Evolutionary conservation across 768 basidiomycete species (phyloP).

Genomic region (Tylopilus subfusipes): DNA sequence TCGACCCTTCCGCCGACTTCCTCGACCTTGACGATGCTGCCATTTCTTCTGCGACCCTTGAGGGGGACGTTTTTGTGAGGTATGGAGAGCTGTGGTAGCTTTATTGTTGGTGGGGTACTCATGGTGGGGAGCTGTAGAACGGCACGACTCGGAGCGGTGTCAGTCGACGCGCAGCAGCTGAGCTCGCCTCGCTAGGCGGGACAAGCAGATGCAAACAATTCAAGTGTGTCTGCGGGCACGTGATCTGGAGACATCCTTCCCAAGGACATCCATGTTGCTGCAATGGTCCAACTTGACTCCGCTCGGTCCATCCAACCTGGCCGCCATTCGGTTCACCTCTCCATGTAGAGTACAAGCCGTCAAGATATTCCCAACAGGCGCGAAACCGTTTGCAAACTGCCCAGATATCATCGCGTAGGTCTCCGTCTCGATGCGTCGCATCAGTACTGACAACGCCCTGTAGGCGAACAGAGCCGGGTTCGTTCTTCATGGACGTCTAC

Average conservation of each 20-base stretch:
- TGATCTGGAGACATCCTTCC: slow-evolving; percentile 13
- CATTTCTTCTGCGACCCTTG: slow-evolving; percentile 55
- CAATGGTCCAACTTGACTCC: slow-evolving; percentile 68
- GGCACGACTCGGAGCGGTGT: neutral
- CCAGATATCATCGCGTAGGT: slow-evolving; percentile 64
- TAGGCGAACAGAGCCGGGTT: slow-evolving; percentile 67
- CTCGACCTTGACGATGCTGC: slow-evolving; percentile 83
- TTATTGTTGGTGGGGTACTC: slow-evolving; percentile 53
- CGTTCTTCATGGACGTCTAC: slow-evolving; percentile 71
- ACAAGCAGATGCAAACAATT: slow-evolving; percentile 17
- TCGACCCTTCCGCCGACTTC: slow-evolving; percentile 72
- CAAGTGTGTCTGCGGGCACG: slow-evolving; percentile 1
- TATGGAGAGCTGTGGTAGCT: slow-evolving; percentile 46
- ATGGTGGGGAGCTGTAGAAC: slow-evolving; percentile 25
- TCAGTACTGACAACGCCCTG: neutral
- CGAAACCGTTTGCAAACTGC: slow-evolving; percentile 55
- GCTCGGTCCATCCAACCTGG: slow-evolving; percentile 51
- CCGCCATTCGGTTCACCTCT: slow-evolving; percentile 67
- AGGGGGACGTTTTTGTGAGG: slow-evolving; percentile 30
- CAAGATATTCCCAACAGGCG: slow-evolving; percentile 64
- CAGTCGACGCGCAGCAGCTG: neutral
- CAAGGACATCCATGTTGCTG: slow-evolving; percentile 45
- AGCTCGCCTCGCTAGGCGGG: neutral
- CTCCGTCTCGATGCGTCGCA: neutral
- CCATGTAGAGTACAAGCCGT: slow-evolving; percentile 68